A percentile compares a stretch with the other conserved stretches of the same genome.
Conservation (phyloP, 148 eudicot species). For the Amaranthus hypochondriacus region DNA sequence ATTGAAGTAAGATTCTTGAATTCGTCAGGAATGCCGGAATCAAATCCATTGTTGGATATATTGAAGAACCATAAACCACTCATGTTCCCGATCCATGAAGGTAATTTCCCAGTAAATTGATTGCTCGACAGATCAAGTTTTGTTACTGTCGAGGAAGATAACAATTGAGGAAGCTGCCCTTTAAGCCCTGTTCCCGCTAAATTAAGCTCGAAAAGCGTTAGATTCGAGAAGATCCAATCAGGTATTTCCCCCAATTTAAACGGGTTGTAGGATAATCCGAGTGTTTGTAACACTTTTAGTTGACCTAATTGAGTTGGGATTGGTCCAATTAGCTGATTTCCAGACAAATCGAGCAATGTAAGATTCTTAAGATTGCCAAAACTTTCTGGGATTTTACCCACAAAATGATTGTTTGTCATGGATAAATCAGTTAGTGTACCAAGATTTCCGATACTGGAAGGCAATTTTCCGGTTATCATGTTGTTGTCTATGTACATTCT, state of each 20-base stretch:
- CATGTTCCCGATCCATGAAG: slow-evolving; percentile 82
- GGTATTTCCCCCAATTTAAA: slow-evolving; percentile 45
- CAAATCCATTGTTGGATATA: slow-evolving; percentile 54
- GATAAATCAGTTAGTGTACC: slow-evolving; percentile 35
- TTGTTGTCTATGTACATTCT: slow-evolving; percentile 56
- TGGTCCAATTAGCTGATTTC: slow-evolving; percentile 46
- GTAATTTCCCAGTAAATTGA: slow-evolving; percentile 51
- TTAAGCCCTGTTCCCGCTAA: slow-evolving; percentile 57
- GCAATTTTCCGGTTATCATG: slow-evolving; percentile 50
- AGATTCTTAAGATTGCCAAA: slow-evolving; percentile 49
- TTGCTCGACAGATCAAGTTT: slow-evolving; percentile 67
- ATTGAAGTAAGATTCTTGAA: slow-evolving; percentile 45
- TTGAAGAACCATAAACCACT: slow-evolving; percentile 54
- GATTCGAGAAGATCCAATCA: slow-evolving; percentile 32
- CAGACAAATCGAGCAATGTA: slow-evolving; percentile 48
- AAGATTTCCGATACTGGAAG: slow-evolving; percentile 53
- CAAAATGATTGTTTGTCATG: slow-evolving; percentile 47
- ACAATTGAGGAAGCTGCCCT: slow-evolving; percentile 53
- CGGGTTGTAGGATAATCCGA: slow-evolving; percentile 64
- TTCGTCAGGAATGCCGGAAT: slow-evolving; percentile 39
- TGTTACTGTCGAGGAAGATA: slow-evolving; percentile 39
- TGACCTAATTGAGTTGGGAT: slow-evolving; percentile 48
- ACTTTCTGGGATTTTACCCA: slow-evolving; percentile 59
- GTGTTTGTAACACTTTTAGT: slow-evolving; percentile 36
- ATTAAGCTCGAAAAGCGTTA: slow-evolving; percentile 37